These are phyloP conservation scores for Oryza coarctata DNA, from an alignment of 176 grass and related monocot genomes.

Conservation along the genomic window DNA sequence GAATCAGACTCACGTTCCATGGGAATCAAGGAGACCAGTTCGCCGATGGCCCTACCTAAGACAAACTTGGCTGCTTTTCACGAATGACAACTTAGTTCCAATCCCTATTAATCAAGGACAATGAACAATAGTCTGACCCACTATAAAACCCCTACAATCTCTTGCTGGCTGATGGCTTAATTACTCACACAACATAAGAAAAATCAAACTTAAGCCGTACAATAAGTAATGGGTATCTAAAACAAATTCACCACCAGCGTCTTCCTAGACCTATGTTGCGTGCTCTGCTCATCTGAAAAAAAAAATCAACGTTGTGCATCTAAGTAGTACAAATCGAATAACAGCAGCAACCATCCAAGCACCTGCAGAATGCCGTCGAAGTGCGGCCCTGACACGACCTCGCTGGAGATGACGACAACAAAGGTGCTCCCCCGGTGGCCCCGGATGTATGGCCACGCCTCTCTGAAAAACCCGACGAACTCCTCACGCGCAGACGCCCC, in stretches of 20 bases:
- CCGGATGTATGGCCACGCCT: constrained; percentile 89
- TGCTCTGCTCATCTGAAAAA: not conserved
- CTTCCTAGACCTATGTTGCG: not conserved
- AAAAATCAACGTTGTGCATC: not conserved
- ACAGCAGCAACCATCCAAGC: not conserved
- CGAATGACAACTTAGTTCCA: not conserved
- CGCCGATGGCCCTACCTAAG: not conserved
- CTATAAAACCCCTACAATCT: not conserved
- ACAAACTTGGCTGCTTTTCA: not conserved
- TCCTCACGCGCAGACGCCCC: constrained; percentile 29
- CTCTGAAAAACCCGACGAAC: constrained; percentile 74
- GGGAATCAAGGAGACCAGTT: not conserved
- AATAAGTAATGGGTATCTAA: not conserved
- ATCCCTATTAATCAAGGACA: not conserved
- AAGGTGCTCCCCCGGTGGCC: constrained; percentile 82
- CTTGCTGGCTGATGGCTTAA: not conserved
- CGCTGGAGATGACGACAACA: constrained; percentile 81
- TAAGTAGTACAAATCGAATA: not conserved
- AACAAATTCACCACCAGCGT: not conserved
- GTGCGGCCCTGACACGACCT: constrained; percentile 62
- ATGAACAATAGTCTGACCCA: not conserved
- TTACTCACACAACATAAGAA: no score
- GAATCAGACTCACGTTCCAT: not conserved
- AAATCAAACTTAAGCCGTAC: not conserved
- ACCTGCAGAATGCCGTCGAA: constrained; percentile 82